Conservation (phyloP, 2,329 filamentous ascomycete species). For the Monosporascus sp. region DNA sequence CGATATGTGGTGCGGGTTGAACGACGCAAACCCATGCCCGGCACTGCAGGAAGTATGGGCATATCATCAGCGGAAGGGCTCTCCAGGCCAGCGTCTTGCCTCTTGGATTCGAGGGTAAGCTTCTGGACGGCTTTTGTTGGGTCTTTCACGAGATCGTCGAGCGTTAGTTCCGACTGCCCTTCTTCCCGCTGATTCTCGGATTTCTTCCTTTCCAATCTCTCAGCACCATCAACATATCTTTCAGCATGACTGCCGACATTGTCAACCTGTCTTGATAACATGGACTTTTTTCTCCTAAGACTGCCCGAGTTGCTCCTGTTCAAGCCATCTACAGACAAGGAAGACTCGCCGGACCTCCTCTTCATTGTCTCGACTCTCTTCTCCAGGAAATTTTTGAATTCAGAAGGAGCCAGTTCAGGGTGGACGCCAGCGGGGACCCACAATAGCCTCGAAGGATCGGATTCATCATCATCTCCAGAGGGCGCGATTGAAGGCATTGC, state of each 20-base stretch:
- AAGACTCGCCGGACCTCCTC: constrained; percentile 70
- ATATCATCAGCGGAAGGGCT: constrained; percentile 58
- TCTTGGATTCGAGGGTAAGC: constrained; percentile 53
- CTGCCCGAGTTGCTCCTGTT: constrained; percentile 54
- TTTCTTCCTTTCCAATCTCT: constrained; percentile 68
- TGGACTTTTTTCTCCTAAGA: constrained; percentile 84
- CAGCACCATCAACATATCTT: constrained; percentile 78
- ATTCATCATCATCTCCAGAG: constrained; percentile 70
- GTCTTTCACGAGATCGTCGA: constrained; percentile 81
- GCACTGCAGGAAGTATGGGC: constrained; percentile 76
- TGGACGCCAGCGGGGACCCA: constrained; percentile 96
- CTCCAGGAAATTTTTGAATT: constrained; percentile 95
- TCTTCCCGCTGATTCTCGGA: constrained; percentile 48
- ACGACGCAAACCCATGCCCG: constrained; percentile 74
- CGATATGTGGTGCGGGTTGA: constrained; percentile 91
- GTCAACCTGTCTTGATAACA: constrained; percentile 89
- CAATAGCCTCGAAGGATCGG: constrained; percentile 81
- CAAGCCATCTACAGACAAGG: constrained; percentile 52
- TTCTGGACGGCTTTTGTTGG: constrained; percentile 66
- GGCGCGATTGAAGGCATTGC: constrained; percentile 70
- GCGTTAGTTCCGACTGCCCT: constrained; percentile 55
- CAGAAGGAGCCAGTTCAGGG: constrained; percentile 88
- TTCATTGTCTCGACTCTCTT: constrained; percentile 88
- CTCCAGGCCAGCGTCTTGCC: constrained; percentile 38
- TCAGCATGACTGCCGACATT: constrained; percentile 55